phyloP scores from a whole-genome alignment of 2,329 filamentous ascomycete genomes.

The Pseudogymnoascus sp. region DNA sequence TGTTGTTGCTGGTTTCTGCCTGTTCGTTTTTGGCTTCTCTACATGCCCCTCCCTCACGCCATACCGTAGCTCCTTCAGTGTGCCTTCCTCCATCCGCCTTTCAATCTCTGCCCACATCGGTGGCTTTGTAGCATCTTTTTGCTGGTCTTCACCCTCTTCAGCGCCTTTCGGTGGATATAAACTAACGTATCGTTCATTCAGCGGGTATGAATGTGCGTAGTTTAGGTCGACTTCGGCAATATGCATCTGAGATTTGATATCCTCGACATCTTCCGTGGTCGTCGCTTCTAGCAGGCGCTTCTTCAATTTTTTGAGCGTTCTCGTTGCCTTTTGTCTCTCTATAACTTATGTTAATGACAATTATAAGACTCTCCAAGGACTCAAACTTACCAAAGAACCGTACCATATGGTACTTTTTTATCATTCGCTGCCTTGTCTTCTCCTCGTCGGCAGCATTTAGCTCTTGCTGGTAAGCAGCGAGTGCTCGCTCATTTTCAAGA shows the following conservation, averaged over 20 bases:
- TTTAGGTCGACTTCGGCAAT: slow-evolving; percentile 64
- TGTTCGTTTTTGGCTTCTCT: slow-evolving; percentile 20
- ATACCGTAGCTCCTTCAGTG: slow-evolving; percentile 25
- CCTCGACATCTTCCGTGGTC: slow-evolving; percentile 42
- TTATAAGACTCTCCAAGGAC: slow-evolving; percentile 10
- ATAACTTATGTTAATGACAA: slow-evolving; percentile 15
- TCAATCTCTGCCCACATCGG: slow-evolving; percentile 63
- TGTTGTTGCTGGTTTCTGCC: not conserved
- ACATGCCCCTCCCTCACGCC: slow-evolving; percentile 23
- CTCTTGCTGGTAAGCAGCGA: slow-evolving; percentile 57
- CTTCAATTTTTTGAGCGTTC: slow-evolving; percentile 55
- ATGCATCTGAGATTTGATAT: slow-evolving; percentile 51
- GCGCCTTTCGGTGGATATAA: slow-evolving; percentile 43
- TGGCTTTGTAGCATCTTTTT: slow-evolving; percentile 28
- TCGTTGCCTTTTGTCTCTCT: slow-evolving; percentile 66
- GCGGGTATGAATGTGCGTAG: slow-evolving; percentile 65
- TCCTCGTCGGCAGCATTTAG: slow-evolving; percentile 50
- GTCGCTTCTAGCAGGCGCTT: slow-evolving; percentile 46
- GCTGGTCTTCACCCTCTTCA: slow-evolving; percentile 23
- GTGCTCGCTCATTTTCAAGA: slow-evolving; percentile 62
- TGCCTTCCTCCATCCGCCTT: slow-evolving; percentile 50
- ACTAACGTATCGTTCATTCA: slow-evolving; percentile 61
- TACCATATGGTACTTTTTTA: slow-evolving; percentile 73
- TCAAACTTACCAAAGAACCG: slow-evolving; percentile 63
- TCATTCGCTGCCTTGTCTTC: slow-evolving; percentile 59